phyloP scores from a whole-genome alignment of 345 rosid genomes.

The Populus euphratica region DNA sequence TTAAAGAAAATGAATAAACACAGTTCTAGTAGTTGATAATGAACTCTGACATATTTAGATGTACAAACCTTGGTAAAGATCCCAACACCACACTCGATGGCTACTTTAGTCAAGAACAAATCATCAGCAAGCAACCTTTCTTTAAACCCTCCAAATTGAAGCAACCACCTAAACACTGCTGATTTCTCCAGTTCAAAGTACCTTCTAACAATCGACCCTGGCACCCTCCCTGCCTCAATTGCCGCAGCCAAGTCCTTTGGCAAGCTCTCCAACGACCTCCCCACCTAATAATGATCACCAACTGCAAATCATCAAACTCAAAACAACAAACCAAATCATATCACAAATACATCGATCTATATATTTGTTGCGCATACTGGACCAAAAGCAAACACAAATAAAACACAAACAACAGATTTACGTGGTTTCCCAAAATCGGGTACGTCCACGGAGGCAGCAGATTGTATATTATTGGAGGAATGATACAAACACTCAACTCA shows the following conservation, averaged over 20 bases:
- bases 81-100: constrained; percentile 71
- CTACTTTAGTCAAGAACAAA: constrained; percentile 64
- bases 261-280: constrained; percentile 48
- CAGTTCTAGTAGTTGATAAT: no score
- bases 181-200: constrained; percentile 59
- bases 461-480: no score
- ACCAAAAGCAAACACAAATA: no score
- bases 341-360: no score
- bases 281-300: constrained; percentile 27
- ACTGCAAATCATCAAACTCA: not conserved
- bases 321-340: not conserved
- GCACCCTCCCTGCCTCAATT: constrained; percentile 48
- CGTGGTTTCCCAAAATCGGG: no score
- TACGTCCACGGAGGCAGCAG: no score
- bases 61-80: constrained; percentile 59
- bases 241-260: constrained; percentile 63
- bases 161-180: constrained; percentile 47
- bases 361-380: no score
- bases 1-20: no score
- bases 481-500: no score
- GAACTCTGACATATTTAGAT: not conserved
- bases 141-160: constrained; percentile 61
- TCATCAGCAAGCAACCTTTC: constrained; percentile 72
- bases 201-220: constrained; percentile 44
- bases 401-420: no score